phyloP scores from a whole-genome alignment of 129 eudicot genomes.

The Gnaphalium uliginosum region DNA sequence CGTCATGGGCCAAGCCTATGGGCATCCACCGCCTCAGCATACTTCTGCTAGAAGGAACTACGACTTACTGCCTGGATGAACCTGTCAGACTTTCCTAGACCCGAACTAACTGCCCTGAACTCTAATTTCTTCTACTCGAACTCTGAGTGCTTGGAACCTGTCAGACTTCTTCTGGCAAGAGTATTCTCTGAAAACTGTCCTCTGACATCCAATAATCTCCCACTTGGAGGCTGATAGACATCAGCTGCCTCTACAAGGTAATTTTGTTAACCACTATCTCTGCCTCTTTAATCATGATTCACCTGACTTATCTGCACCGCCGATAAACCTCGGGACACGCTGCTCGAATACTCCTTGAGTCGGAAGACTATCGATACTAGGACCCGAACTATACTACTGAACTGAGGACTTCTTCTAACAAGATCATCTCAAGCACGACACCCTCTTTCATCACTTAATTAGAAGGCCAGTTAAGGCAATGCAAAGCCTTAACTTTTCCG shows the following conservation, averaged over 20 bases:
- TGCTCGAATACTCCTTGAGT: not conserved
- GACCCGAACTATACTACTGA: too few relatives aligned
- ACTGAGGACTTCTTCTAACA: not conserved
- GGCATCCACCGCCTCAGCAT: too few relatives aligned
- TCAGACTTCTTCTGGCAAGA: too few relatives aligned
- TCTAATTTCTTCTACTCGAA: too few relatives aligned
- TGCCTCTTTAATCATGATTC: not conserved
- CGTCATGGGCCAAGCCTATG: too few relatives aligned
- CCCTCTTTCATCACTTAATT: not conserved
- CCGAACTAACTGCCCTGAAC: too few relatives aligned
- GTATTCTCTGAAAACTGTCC: too few relatives aligned
- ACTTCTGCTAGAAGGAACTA: too few relatives aligned
- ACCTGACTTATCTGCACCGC: not conserved
- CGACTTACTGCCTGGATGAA: too few relatives aligned
- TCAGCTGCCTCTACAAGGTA: not conserved
- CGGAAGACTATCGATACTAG: not conserved
- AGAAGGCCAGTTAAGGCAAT: not conserved
- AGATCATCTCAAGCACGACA: not conserved
- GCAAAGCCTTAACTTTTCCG: conserved; percentile 7
- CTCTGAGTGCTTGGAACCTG: too few relatives aligned
- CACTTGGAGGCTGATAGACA: too few relatives aligned
- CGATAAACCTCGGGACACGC: not conserved
- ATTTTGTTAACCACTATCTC: not conserved
- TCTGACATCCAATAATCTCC: not conserved
- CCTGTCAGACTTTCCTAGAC: too few relatives aligned